phyloP scores from a whole-genome alignment of 345 rosid species.

The Gossypium turneri region DNA sequence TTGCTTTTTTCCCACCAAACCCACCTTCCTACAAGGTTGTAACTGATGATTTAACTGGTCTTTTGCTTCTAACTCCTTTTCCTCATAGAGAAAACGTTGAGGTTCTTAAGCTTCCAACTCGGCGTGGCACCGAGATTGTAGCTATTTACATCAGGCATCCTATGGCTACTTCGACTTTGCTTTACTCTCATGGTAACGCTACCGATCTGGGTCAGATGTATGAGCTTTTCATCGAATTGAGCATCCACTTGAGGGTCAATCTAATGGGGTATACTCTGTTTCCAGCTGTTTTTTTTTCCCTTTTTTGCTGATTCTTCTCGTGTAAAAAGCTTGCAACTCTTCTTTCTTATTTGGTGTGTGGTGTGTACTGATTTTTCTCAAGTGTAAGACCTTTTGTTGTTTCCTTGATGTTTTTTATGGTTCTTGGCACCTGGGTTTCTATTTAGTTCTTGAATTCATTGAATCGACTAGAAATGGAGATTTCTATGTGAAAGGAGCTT shows the following conservation, averaged over 20 bases:
- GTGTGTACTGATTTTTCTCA: conserved; percentile 17
- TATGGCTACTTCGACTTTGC: conserved; percentile 81
- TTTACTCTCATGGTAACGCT: conserved; percentile 98
- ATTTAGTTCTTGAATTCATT: neutral
- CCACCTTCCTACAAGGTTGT: conserved; percentile 88
- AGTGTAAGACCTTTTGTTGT: neutral
- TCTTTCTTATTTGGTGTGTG: conserved; percentile 1
- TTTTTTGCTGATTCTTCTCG: neutral
- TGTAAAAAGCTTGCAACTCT: conserved; percentile 4
- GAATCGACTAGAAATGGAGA: neutral
- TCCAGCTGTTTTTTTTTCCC: neutral
- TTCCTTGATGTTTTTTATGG: neutral
- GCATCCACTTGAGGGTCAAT: conserved; percentile 85
- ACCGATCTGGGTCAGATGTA: conserved; percentile 99
- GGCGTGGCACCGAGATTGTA: conserved; percentile 78
- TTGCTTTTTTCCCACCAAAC: conserved; percentile 95
- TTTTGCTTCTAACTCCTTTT: conserved; percentile 67
- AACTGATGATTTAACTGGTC: conserved; percentile 65
- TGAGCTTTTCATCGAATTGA: conserved; percentile 94
- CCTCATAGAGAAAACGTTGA: conserved; percentile 97
- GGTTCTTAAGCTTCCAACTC: conserved; percentile 66
- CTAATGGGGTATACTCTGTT: conserved; percentile 74
- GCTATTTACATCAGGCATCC: conserved; percentile 80
- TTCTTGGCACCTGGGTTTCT: neutral
- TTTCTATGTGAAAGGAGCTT: neutral